Evolutionary conservation across 1,139 yeast genomes (phyloP), one percentile per base, ranked within the genome.

Genomic region (Sugiyamaella pinicola): DNA sequence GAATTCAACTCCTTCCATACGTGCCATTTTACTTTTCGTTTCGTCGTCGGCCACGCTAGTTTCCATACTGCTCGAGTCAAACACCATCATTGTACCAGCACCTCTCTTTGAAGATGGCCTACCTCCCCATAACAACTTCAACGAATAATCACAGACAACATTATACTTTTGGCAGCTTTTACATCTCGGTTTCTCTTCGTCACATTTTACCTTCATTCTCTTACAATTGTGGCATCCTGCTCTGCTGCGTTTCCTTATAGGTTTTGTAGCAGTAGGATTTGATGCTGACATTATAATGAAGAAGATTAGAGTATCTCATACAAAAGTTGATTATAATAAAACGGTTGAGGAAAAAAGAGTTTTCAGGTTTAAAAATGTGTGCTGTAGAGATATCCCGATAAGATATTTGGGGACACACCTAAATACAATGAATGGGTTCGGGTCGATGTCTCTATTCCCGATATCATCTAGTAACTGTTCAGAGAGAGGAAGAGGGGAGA

Each of bases 41-140:
- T 18, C 34, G 2, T n/a, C 35, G 17, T 17, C 17, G 7, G 35
- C 7, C 17, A 8, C 17, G 13, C 35, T 10, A 9, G 41, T 15
- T 15, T 18, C 41, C 24, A 12, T 15, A n/a, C 33, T 34, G n/a
- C 13, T 33, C 18, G 31, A 8, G 33, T 34, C 39, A 35, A 45
- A 7, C 15, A 45, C 41, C 22, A 33, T 35, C 49, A 35, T 35
- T 10, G 40, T 21, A 10, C 42, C 40, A 1, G 26, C 37, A 31
- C 35, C 35, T 13, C 21, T 71, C 47, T 75, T 74, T 57, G 75
- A 79, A 58, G 74, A 82, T 0, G 88, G 89, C 49, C 91, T 68
- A 0, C 93, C 93, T 19, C 91, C 93, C 95, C 95, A 87, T 0
- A 83, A 80, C 39, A 87, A 71, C 58, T 77, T 81, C 22, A 85